Conservation (phyloP, 257 asterid genomes). For the Gentiana macrophylla region DNA sequence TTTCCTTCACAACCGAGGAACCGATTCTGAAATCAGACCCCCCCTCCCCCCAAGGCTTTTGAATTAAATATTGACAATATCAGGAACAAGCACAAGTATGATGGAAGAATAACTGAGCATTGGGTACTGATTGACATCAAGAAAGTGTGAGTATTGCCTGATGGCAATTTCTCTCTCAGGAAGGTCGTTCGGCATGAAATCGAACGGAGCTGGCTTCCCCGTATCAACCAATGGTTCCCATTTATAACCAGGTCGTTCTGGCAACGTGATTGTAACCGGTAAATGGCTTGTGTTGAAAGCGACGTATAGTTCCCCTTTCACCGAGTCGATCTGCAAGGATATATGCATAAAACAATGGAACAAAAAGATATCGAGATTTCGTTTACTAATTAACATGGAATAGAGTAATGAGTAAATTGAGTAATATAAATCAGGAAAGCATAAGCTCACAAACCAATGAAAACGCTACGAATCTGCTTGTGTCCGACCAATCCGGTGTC, state of each 20-base stretch:
- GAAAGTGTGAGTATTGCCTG: constrained; percentile 73
- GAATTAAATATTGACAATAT: constrained; percentile 1
- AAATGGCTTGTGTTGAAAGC: constrained; percentile 84
- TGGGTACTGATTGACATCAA: constrained; percentile 69
- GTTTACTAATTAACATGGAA: no score
- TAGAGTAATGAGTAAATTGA: no score
- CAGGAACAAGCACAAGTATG: constrained; percentile 49
- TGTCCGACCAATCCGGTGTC: constrained; percentile 78
- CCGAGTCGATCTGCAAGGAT: constrained; percentile 49
- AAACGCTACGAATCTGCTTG: constrained; percentile 81
- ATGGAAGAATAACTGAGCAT: constrained; percentile 88
- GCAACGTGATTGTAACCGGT: constrained; percentile 50
- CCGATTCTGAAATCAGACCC: no score
- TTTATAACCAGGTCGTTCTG: constrained; percentile 64
- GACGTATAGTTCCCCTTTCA: constrained; percentile 67
- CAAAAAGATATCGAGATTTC: neutral
- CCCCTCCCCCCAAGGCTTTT: no score
- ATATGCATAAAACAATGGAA: neutral
- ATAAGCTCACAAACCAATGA: constrained; percentile 45
- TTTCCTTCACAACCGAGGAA: no score
- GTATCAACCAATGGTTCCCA: constrained; percentile 94
- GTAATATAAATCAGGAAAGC: neutral
- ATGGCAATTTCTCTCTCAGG: constrained; percentile 35
- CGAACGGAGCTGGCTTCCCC: constrained; percentile 71
- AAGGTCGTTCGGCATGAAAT: constrained; percentile 49